Conservation (phyloP, 1,284 basidiomycete species). For the Retiboletus flavoniger region DNA sequence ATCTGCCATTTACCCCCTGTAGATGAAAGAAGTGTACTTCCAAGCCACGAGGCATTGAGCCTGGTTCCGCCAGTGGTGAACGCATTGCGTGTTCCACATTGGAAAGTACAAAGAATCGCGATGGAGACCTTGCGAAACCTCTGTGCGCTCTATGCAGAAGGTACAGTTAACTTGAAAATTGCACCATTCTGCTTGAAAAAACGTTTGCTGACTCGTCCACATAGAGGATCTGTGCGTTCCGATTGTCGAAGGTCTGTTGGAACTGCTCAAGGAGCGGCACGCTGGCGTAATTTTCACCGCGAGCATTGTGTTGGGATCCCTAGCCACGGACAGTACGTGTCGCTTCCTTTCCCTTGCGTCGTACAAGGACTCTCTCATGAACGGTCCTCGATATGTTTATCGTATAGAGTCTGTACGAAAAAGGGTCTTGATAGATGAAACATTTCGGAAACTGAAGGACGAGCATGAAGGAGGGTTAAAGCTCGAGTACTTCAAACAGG, state of each 20-base stretch:
- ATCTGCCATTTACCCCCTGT: neutral
- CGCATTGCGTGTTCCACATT: constrained; percentile 16
- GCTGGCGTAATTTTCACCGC: constrained; percentile 17
- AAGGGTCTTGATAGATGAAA: constrained; percentile 10
- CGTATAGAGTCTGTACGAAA: constrained; percentile 18
- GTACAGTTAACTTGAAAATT: constrained; percentile 1
- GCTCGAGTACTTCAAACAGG: constrained; percentile 15
- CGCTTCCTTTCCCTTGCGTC: neutral
- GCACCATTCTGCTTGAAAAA: neutral
- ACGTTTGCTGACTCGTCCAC: neutral
- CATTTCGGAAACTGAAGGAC: constrained; percentile 17
- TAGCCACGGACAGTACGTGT: constrained; percentile 19
- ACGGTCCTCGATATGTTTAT: neutral
- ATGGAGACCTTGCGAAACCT: constrained; percentile 14
- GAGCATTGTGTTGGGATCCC: constrained; percentile 13
- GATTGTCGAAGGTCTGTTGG: constrained; percentile 14
- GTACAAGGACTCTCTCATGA: neutral
- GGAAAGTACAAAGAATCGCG: constrained; percentile 17
- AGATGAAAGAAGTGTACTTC: constrained; percentile 8
- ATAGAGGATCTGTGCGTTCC: constrained; percentile 5
- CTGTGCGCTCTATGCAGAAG: constrained; percentile 16
- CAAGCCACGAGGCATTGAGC: neutral
- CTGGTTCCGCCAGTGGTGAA: constrained; percentile 16
- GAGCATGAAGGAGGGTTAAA: constrained; percentile 22
- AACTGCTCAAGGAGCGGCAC: constrained; percentile 19